A percentile compares a stretch with the other conserved stretches of the same genome.
Evolutionary conservation across 2,329 filamentous ascomycete species (phyloP).

Genomic region (Cladosporium austrohemisphaericum): DNA sequence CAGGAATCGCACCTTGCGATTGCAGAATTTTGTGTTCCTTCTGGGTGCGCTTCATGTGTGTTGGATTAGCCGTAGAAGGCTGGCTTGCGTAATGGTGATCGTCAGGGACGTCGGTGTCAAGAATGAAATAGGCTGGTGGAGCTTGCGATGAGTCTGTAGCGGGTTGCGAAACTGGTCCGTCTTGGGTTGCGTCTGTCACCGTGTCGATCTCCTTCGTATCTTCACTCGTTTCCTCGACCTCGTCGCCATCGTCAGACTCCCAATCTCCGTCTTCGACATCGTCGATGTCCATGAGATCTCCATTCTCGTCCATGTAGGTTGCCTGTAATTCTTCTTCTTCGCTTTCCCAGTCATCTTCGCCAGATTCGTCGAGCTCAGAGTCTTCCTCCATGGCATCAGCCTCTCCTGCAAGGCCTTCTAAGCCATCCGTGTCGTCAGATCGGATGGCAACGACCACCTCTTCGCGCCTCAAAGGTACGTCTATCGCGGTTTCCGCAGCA

Average conservation of each 20-base stretch:
- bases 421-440: constrained; percentile 27
- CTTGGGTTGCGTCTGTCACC: no score
- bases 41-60: constrained; percentile 48
- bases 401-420: constrained; percentile 21
- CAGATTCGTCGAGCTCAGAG: constrained; percentile 16
- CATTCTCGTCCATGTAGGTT: constrained; percentile 43
- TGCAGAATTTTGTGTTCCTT: constrained; percentile 59
- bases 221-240: constrained; percentile 17
- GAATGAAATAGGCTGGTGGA: constrained; percentile 27
- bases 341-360: constrained; percentile 26
- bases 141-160: neutral
- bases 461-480: constrained; percentile 49
- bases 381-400: constrained; percentile 28
- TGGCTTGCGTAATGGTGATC: constrained; percentile 41
- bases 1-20: constrained; percentile 45
- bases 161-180: no score
- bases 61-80: constrained; percentile 24
- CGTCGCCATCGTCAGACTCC: constrained; percentile 32
- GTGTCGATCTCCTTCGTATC: neutral
- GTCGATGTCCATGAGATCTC: constrained; percentile 40
- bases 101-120: constrained; percentile 42
- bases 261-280: constrained; percentile 43
- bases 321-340: constrained; percentile 31
- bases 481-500: constrained; percentile 45
- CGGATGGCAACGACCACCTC: constrained; percentile 47